Evolutionary conservation across 1,139 yeast species (phyloP).

Genomic region (Yamadazyma conglobata): DNA sequence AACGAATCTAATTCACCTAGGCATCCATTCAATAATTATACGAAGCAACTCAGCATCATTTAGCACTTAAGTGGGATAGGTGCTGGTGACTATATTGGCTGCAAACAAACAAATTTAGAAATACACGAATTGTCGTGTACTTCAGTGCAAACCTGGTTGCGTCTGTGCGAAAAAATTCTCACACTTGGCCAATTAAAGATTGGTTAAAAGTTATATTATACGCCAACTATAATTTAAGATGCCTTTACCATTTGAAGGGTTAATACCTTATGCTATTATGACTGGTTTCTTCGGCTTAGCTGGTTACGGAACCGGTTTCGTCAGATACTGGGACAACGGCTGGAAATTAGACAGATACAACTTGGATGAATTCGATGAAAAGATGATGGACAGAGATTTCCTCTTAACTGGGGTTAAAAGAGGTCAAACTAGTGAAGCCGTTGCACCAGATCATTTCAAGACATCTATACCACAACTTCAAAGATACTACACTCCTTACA

Average conservation of each 20-base stretch:
- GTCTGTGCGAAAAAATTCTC: constrained; percentile 6
- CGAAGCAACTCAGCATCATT: too few relatives aligned
- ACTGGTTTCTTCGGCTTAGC: constrained; percentile 48
- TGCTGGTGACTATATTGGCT: too few relatives aligned
- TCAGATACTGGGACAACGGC: constrained; percentile 52
- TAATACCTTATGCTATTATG: constrained; percentile 48
- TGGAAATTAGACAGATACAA: constrained; percentile 49
- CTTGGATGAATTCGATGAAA: constrained; percentile 44
- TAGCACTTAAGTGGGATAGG: too few relatives aligned
- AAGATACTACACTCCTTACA: constrained; percentile 48
- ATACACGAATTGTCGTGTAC: too few relatives aligned
- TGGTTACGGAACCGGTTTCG: constrained; percentile 45
- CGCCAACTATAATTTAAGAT: constrained; percentile 15
- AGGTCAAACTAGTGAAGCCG: constrained; percentile 64
- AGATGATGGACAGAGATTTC: constrained; percentile 68
- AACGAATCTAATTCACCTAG: too few relatives aligned
- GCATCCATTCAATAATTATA: too few relatives aligned
- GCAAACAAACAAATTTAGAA: too few relatives aligned
- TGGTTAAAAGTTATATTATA: constrained; percentile 3
- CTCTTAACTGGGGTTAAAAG: constrained; percentile 71
- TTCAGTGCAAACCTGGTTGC: too few relatives aligned
- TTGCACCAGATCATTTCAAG: constrained; percentile 69
- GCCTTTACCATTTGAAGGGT: constrained; percentile 53
- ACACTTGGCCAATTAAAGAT: constrained; percentile 6
- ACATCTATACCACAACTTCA: constrained; percentile 34